Evolutionary conservation across 352 stramenopile genomes (phyloP).

Genomic region (Phytophthora pinifolia): DNA sequence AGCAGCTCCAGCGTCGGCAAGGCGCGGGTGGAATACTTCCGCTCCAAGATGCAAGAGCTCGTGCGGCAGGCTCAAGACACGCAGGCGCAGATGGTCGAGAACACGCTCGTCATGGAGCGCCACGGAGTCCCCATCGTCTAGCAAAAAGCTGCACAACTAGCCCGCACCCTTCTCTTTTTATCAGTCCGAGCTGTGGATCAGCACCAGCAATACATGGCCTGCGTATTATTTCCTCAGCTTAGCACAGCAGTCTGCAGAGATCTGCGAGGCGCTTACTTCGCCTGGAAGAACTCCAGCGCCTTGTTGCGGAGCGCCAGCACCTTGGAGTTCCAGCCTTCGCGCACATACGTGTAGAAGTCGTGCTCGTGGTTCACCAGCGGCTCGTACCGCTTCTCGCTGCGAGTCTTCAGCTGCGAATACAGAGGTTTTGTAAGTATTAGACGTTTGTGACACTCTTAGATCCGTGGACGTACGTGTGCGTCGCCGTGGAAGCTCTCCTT

Average conservation of each 20-base stretch:
- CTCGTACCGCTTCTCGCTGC: slow-evolving; percentile 55
- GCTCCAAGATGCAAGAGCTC: slow-evolving; percentile 67
- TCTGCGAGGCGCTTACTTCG: slow-evolving; percentile 24
- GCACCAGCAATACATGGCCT: slow-evolving; percentile 18
- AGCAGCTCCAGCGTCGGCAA: slow-evolving; percentile 13
- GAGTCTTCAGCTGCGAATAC: slow-evolving; percentile 24
- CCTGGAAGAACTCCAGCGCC: slow-evolving; percentile 51
- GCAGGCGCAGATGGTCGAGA: slow-evolving; percentile 67
- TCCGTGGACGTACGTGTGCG: slow-evolving; percentile 21
- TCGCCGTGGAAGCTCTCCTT: slow-evolving; percentile 56
- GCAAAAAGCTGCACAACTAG: background rate
- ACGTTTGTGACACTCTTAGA: background rate
- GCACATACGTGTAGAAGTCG: slow-evolving; percentile 81
- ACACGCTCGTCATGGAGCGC: slow-evolving; percentile 50
- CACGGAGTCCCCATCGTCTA: slow-evolving; percentile 41
- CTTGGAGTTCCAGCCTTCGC: slow-evolving; percentile 71
- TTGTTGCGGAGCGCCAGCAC: slow-evolving; percentile 65
- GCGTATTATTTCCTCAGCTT: slow-evolving; percentile 14
- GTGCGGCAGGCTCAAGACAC: slow-evolving; percentile 70
- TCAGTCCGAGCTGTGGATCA: slow-evolving; percentile 5
- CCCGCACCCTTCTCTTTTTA: background rate
- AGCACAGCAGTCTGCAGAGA: background rate
- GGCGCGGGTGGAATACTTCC: slow-evolving; percentile 47
- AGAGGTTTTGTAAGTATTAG: background rate
- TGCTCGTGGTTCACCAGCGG: slow-evolving; percentile 69